phyloP scores from a whole-genome alignment of 1,139 yeast species.

The Maudiozyma humilis region DNA sequence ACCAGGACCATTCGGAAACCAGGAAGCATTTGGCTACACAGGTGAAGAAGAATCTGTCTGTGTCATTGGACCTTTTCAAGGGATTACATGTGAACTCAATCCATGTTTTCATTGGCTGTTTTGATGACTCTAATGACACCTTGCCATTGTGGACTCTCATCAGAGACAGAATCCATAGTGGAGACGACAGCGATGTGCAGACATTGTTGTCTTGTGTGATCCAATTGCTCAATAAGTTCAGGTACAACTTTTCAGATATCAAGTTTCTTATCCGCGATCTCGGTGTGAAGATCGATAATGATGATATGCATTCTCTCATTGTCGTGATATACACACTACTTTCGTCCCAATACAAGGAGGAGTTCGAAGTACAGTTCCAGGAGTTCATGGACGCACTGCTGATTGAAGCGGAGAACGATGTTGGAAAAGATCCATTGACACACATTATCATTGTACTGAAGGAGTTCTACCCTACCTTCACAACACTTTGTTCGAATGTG shows the following conservation, averaged over 20 bases:
- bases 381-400: slow-evolving; percentile 19
- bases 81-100: slow-evolving; percentile 14
- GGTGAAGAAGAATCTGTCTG: slow-evolving; percentile 13
- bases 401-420: slow-evolving; percentile 23
- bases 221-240: slow-evolving; percentile 21
- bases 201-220: slow-evolving; percentile 18
- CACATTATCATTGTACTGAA: slow-evolving; percentile 18
- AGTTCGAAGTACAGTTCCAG: slow-evolving; percentile 16
- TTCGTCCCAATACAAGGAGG: slow-evolving; percentile 12
- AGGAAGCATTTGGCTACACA: slow-evolving; percentile 13
- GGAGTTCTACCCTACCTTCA: slow-evolving; percentile 26
- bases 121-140: slow-evolving; percentile 16
- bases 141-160: slow-evolving; percentile 17
- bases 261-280: slow-evolving; percentile 20
- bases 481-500: slow-evolving; percentile 23
- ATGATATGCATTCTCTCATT: slow-evolving; percentile 19
- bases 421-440: slow-evolving; percentile 21
- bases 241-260: slow-evolving; percentile 17
- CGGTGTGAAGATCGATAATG: slow-evolving; percentile 17
- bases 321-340: slow-evolving; percentile 20
- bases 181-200: slow-evolving; percentile 16
- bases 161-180: slow-evolving; percentile 16
- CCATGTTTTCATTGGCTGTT: slow-evolving; percentile 21
- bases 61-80: slow-evolving; percentile 19
- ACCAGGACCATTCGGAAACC: slow-evolving; percentile 25